A percentile compares a stretch with the other conserved stretches of the same genome.
These are phyloP conservation scores for Neurospora sublineolata DNA, from an alignment of 495 filamentous ascomycete genomes.

Conservation along the genomic window DNA sequence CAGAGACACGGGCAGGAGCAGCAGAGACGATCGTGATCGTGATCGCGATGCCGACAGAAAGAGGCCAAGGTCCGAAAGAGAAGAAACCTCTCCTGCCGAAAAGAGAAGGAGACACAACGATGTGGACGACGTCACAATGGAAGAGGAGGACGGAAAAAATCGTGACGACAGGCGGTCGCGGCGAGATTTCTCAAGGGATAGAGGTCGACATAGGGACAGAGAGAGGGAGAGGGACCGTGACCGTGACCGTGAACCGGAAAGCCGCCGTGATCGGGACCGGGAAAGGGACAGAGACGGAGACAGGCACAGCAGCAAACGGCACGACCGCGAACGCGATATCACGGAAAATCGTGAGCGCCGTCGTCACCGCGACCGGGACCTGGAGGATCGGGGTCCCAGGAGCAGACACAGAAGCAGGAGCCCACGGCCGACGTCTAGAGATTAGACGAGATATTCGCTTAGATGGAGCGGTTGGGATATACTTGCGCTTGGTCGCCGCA, in stretches of 20 bases:
- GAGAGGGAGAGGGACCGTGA: slow-evolving; percentile 5
- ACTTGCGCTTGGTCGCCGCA: neutral
- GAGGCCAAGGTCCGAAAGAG: neutral
- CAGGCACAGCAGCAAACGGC: slow-evolving; percentile 4
- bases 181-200: neutral
- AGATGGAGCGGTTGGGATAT: neutral
- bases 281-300: slow-evolving; percentile 10
- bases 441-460: neutral
- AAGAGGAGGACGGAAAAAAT: too few species aligned
- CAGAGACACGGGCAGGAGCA: neutral
- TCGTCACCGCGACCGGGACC: slow-evolving; percentile 3
- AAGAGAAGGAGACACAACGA: neutral
- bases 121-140: too few species aligned
- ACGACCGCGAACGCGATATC: slow-evolving; percentile 11
- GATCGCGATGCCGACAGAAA: neutral
- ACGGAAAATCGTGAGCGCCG: slow-evolving; percentile 10
- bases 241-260: slow-evolving; percentile 15
- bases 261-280: slow-evolving; percentile 6
- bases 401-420: slow-evolving; percentile 1
- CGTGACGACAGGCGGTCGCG: neutral
- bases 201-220: slow-evolving; percentile 2
- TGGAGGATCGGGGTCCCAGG: neutral
- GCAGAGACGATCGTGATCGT: neutral
- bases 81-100: neutral
- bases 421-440: neutral